These are phyloP conservation scores for Arabidopsis lyrata DNA, from an alignment of 441 rosid species.

Conservation along the genomic window DNA sequence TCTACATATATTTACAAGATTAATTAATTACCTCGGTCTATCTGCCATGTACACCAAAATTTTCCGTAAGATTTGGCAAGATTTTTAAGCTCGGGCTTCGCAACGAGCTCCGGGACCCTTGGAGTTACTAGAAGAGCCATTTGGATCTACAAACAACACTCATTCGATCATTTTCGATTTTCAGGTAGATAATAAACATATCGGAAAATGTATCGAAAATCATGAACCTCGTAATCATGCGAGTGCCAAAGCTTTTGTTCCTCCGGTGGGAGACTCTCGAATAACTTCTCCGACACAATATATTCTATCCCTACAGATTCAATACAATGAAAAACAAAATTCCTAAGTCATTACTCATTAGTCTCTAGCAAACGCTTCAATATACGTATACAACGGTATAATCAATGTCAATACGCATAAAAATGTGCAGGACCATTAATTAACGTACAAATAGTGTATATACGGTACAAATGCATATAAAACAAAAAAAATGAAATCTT, in stretches of 20 bases:
- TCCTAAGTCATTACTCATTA: not conserved
- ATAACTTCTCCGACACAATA: conserved; percentile 64
- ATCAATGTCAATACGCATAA: too few relatives aligned
- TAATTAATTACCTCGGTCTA: conserved; percentile 58
- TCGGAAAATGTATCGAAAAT: not conserved
- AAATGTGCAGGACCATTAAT: too few relatives aligned
- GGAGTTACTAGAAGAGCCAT: conserved; percentile 68
- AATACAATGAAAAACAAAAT: not conserved
- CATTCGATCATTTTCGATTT: not conserved
- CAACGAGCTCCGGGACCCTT: conserved; percentile 63
- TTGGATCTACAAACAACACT: conserved; percentile 51
- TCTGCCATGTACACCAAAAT: conserved; percentile 85
- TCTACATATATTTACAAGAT: not conserved
- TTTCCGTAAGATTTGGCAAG: conserved; percentile 71
- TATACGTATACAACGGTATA: too few relatives aligned
- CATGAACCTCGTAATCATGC: conserved; percentile 70
- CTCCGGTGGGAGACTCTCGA: conserved; percentile 60
- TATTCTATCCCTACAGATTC: conserved; percentile 63
- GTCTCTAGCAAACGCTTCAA: too few relatives aligned
- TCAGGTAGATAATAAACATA: not conserved
- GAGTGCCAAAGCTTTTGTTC: conserved; percentile 91
- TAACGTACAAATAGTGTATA: too few relatives aligned
- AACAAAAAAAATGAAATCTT: too few relatives aligned
- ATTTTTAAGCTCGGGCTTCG: conserved; percentile 61
- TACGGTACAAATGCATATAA: too few relatives aligned